phyloP scores from a whole-genome alignment of 441 rosid species.

The Syzygium malaccense region DNA sequence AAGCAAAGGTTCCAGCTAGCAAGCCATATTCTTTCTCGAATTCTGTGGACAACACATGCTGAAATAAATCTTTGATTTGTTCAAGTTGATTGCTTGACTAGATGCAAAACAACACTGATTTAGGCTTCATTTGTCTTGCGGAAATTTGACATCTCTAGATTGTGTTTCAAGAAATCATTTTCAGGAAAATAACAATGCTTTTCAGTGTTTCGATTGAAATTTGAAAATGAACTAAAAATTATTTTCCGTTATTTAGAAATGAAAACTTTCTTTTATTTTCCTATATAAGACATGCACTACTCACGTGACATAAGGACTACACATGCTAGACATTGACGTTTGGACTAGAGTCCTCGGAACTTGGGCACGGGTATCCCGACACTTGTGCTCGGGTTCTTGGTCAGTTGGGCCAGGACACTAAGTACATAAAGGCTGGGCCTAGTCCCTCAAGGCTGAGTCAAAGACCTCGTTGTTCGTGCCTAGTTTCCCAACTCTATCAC shows the following conservation, averaged over 20 bases:
- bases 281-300: not conserved
- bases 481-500: not conserved
- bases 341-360: not conserved
- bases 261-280: not conserved
- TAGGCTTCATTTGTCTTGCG: accelerated
- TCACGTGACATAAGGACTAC: not conserved
- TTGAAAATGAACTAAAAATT: accelerated
- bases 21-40: not conserved
- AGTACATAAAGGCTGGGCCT: not conserved
- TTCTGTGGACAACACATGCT: not conserved
- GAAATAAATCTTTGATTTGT: not conserved
- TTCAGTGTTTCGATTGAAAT: not conserved
- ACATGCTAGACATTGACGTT: not conserved
- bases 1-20: not conserved
- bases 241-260: not conserved
- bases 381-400: not conserved
- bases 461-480: accelerated
- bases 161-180: not conserved
- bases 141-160: not conserved
- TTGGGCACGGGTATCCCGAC: not conserved
- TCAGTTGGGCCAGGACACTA: too few relatives aligned
- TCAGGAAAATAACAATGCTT: not conserved
- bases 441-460: not conserved
- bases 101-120: not conserved
- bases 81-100: not conserved